Evolutionary conservation across 129 eudicot species (phyloP), one percentile per base, ranked within the genome.

Genomic region (Smallanthus sonchifolius): DNA sequence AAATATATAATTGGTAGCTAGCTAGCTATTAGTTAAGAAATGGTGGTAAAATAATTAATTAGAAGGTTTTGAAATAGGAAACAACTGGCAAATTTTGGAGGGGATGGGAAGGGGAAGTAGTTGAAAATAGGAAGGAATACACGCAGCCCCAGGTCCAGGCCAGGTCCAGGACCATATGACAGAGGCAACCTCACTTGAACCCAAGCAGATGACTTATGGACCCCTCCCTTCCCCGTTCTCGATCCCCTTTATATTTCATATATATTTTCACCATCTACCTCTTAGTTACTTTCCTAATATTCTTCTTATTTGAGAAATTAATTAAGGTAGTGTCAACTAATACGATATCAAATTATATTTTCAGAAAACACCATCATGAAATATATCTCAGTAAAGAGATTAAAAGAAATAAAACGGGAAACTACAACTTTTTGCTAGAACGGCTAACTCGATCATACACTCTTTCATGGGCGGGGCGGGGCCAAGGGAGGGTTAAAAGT

Each of bases 121-220:
- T 80, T 74, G 76, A 68, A 74, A 78, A 75, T 63, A 39, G 74
- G 79, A 72, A 65, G 75, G 79, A 45, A 77, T 79, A 73, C 83
- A 79, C 83, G 14, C 52, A 65, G 63, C 83, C 83, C 83, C 81
- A 79, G 78, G 79, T 72, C 68, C 74, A 79, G 77, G 78, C 68
- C 74, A 60, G 66, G 40, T 30, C 69, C 74, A 79, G 87, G 87
- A 76, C 81, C 85, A 90, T 81, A 79, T 81, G 88, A 82, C 88
- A 90, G 81, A 76, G 89, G 67, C 96, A 78, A 85, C 88, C 80
- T 90, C 93, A 90, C 89, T 87, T 87, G 91, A 90, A 84, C 86
- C 93, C 81, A 87, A 85, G 91, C 91, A 89, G 89, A 84, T 87
- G 74, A 87, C 80, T 84, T 47, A 67, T 84, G 86, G 92, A 83